Conservation (phyloP, 2,329 filamentous ascomycete genomes). For the Fusarium odoratissimum region DNA sequence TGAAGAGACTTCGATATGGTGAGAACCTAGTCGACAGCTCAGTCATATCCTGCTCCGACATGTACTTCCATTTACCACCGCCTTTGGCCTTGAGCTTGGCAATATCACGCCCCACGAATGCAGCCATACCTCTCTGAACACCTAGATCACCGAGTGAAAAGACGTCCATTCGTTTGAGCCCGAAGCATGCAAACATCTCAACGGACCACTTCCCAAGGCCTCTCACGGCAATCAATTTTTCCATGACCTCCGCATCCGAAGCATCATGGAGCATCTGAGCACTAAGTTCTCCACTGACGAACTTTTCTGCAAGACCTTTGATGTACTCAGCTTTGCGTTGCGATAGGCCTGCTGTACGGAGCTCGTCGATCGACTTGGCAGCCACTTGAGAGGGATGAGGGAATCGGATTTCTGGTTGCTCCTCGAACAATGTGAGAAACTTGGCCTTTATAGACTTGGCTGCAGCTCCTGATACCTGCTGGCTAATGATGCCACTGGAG, state of each 20-base stretch:
- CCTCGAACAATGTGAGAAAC: conserved; percentile 79
- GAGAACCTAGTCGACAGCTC: conserved; percentile 82
- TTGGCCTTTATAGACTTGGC: conserved; percentile 89
- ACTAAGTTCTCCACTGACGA: conserved; percentile 78
- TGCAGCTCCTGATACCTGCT: conserved; percentile 94
- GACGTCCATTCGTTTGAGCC: conserved; percentile 93
- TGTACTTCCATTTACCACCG: conserved; percentile 97
- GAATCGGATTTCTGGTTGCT: conserved; percentile 62
- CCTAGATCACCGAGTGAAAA: conserved; percentile 93
- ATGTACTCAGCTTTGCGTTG: conserved; percentile 98
- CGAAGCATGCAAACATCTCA: conserved; percentile 98
- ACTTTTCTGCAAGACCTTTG: conserved; percentile 84
- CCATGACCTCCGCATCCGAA: conserved; percentile 86
- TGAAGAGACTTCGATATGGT: conserved; percentile 91
- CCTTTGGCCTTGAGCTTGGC: conserved; percentile 82
- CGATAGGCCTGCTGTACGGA: conserved; percentile 89
- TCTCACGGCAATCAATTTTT: conserved; percentile 84
- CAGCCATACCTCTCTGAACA: conserved; percentile 94
- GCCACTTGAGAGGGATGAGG: conserved; percentile 82
- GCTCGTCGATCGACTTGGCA: conserved; percentile 68
- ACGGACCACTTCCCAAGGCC: conserved; percentile 92
- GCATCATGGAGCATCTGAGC: conserved; percentile 81
- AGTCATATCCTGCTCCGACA: conserved; percentile 92
- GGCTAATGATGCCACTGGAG: conserved; percentile 89
- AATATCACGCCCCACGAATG: conserved; percentile 84